Evolutionary conservation across 2,329 filamentous ascomycete genomes (phyloP), one percentile per base, ranked within the genome.

Genomic region (Aspergillus ruber): DNA sequence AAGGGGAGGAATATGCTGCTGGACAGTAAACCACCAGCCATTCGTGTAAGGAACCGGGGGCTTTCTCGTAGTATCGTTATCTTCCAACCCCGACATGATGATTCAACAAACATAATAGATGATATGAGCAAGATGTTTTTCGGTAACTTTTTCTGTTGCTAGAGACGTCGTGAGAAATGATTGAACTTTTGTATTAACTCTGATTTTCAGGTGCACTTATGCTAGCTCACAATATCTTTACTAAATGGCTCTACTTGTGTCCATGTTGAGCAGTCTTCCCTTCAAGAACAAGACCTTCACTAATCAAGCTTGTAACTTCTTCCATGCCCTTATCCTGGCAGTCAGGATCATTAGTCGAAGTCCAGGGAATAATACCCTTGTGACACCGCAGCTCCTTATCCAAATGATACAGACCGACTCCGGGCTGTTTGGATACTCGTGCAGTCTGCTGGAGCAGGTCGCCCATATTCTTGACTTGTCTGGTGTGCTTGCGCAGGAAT

Each of bases 401-500:
- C 13, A 59, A 25, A 44, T 50, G 41, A 40, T 54, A 58, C 7
- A 61, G 10, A 9, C 58, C 57, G 18, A 53, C 46, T 2, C 58
- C 57, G 12, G 55, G 44, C 41, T 55, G 46, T 50, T 61, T 61
- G 8, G 56, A 59, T 6, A 58, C 57, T 13, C 56, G 44, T 7
- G 51, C 50, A 5, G 50, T 48, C 45, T 61, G 57, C 44, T 57
- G 51, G 12, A 60, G 40, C 20, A 60, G 46, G 46, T 60, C 57
- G 3, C 49, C 56, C 33, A 58, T 38, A 9, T 56, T 53, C 50
- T 61, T 61, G 35, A 61, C 48, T 38, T 60, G 53, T 41, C 47
- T 54, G 7, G 55, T 40, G 35, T 59, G 43, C 45, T 57, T 60
- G 32, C 49, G 38, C 36, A 61, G 40, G 46, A 54, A 60, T 12